phyloP scores from a whole-genome alignment of 1,284 basidiomycete species.

The Pterulicium gracile region DNA sequence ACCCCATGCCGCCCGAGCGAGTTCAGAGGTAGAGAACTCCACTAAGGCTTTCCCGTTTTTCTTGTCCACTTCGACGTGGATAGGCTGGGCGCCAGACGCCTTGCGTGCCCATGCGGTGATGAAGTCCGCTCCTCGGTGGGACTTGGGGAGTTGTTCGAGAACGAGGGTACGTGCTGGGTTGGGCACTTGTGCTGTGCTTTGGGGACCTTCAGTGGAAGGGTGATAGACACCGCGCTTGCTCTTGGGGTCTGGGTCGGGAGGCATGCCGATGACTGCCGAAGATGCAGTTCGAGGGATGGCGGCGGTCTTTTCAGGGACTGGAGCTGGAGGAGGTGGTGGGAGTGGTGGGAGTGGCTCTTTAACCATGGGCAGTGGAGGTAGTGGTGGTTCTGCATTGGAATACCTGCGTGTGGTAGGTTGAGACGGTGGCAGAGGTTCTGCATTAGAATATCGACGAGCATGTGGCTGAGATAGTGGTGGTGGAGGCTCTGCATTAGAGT shows the following conservation, averaged over 20 bases:
- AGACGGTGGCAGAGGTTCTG: constrained; percentile 5
- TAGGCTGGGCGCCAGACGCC: constrained; percentile 25
- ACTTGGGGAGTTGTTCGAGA: constrained; percentile 46
- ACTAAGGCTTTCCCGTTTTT: constrained; percentile 37
- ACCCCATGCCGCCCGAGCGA: constrained; percentile 36
- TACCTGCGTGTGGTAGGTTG: constrained; percentile 5
- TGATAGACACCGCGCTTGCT: constrained; percentile 29
- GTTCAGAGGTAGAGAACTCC: constrained; percentile 35
- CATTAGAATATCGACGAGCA: too few species aligned
- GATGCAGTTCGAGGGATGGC: constrained; percentile 8
- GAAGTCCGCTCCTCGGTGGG: constrained; percentile 30
- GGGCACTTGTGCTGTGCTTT: constrained; percentile 21
- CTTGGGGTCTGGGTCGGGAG: constrained; percentile 27
- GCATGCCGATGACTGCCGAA: constrained; percentile 26
- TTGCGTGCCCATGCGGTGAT: constrained; percentile 33
- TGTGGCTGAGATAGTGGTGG: constrained; percentile 11
- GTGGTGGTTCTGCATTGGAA: constrained; percentile 5
- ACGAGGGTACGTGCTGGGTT: constrained; percentile 42
- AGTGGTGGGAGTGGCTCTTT: constrained; percentile 7
- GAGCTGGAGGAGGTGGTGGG: constrained; percentile 10
- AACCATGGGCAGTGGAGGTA: constrained; percentile 8
- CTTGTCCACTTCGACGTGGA: constrained; percentile 26
- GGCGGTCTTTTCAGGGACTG: constrained; percentile 11
- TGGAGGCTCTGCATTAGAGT: constrained; percentile 5
- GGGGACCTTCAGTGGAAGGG: constrained; percentile 7